phyloP scores from a whole-genome alignment of 164 flowering plant species.

The Akebia trifoliata region DNA sequence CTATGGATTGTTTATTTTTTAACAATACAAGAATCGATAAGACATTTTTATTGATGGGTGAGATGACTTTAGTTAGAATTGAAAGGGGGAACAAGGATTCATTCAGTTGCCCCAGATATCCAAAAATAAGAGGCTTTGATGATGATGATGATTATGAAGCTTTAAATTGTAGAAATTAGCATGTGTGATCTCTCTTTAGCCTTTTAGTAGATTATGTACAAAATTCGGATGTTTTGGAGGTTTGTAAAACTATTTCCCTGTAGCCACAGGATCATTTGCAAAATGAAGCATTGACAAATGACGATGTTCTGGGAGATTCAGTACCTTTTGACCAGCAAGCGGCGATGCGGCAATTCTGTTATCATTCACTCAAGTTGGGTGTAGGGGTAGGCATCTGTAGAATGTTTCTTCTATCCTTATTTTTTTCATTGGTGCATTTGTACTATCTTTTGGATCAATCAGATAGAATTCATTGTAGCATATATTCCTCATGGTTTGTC shows the following conservation, averaged over 20 bases:
- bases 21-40: no score
- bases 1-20: no score
- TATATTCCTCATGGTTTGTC: no score
- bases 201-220: background rate
- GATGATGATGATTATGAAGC: no score
- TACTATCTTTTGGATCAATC: background rate
- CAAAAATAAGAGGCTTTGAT: no score
- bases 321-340: constrained; percentile 76
- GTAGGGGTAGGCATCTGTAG: constrained; percentile 39
- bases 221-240: background rate
- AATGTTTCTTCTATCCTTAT: background rate
- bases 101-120: no score
- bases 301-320: constrained; percentile 88
- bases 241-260: background rate
- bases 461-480: background rate
- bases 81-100: no score
- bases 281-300: constrained; percentile 66
- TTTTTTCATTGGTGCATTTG: background rate
- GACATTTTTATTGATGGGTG: no score
- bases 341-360: constrained; percentile 56
- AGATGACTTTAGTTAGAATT: no score
- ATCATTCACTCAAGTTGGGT: constrained; percentile 46
- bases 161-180: no score
- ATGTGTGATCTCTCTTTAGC: background rate
- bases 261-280: constrained; percentile 52